These are phyloP conservation scores for Aplosporella prunicola DNA, from an alignment of 2,329 filamentous ascomycete species.

Conservation along the genomic window DNA sequence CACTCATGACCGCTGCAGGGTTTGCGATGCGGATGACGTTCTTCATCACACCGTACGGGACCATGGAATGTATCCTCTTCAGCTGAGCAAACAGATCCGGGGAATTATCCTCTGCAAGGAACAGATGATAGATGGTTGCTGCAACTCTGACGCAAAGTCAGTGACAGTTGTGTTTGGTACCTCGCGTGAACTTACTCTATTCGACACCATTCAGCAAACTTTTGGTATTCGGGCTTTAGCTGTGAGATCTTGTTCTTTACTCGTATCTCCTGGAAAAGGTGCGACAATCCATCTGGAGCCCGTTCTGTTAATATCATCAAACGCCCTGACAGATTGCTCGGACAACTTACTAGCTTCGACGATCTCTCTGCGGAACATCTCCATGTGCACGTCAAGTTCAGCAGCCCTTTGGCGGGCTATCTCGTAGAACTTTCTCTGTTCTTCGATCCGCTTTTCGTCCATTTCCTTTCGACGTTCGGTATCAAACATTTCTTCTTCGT, in stretches of 20 bases:
- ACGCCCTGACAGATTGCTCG: conserved; percentile 9
- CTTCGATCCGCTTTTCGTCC: conserved; percentile 80
- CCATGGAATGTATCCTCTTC: conserved; percentile 86
- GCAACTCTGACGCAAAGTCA: conserved; percentile 50
- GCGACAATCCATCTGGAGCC: conserved; percentile 70
- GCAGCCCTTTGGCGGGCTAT: conserved; percentile 83
- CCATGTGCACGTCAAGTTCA: conserved; percentile 96
- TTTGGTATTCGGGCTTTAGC: conserved; percentile 89
- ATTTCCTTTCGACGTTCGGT: conserved; percentile 69
- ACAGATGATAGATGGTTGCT: conserved; percentile 92
- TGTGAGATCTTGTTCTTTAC: conserved; percentile 81
- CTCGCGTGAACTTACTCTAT: conserved; percentile 74
- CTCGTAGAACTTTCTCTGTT: conserved; percentile 91
- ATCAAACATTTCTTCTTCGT: conserved; percentile 75
- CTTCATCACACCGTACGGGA: conserved; percentile 88
- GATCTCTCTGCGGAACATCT: conserved; percentile 60
- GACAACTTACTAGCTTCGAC: conserved; percentile 57
- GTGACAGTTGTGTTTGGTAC: not conserved
- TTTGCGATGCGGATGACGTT: conserved; percentile 96
- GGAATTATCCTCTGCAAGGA: conserved; percentile 95
- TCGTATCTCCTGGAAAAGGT: conserved; percentile 85
- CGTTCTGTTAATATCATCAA: too few relatives aligned
- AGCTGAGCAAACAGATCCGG: conserved; percentile 91
- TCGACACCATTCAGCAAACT: conserved; percentile 95
- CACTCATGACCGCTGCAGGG: conserved; percentile 93